A percentile compares a stretch with the other conserved stretches of the same genome.
Evolutionary conservation across 2,329 filamentous ascomycete genomes (phyloP).

Genomic region (Hysterium pulicare): DNA sequence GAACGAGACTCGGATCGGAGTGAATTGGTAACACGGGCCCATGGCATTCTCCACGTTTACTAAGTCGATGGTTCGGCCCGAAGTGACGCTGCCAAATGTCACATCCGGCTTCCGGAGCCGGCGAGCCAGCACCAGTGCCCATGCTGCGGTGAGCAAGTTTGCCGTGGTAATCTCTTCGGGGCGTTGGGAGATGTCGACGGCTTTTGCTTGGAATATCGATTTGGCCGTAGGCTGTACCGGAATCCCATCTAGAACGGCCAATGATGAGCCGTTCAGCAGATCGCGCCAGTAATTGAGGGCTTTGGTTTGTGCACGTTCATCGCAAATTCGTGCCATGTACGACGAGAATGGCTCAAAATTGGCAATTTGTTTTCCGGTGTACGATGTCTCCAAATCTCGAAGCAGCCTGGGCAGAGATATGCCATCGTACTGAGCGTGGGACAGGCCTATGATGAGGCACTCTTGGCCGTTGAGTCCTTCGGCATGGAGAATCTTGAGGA

Average conservation of each 20-base stretch:
- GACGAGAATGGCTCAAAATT: slow-evolving; percentile 43
- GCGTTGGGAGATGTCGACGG: slow-evolving; percentile 40
- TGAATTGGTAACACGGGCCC: slow-evolving; percentile 66
- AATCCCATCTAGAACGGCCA: slow-evolving; percentile 37
- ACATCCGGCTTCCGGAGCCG: slow-evolving; percentile 54
- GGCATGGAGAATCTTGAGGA: slow-evolving; percentile 49
- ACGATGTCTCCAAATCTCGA: slow-evolving; percentile 57
- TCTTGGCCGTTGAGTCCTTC: slow-evolving; percentile 43
- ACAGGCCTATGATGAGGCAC: slow-evolving; percentile 59
- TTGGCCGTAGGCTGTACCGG: slow-evolving; percentile 27
- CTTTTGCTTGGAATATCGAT: slow-evolving; percentile 25
- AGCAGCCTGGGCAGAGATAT: slow-evolving; percentile 63
- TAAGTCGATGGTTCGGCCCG: slow-evolving; percentile 59
- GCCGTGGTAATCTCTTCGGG: slow-evolving; percentile 59
- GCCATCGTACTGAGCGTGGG: slow-evolving; percentile 68
- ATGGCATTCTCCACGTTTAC: slow-evolving; percentile 55
- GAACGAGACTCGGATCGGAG: slow-evolving; percentile 61
- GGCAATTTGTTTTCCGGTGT: slow-evolving; percentile 33
- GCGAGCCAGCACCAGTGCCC: slow-evolving; percentile 61
- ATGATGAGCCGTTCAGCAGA: slow-evolving; percentile 54
- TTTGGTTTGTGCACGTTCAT: slow-evolving; percentile 39
- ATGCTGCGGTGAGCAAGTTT: slow-evolving; percentile 64
- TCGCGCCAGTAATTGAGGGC: slow-evolving; percentile 59
- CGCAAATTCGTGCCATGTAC: slow-evolving; percentile 44
- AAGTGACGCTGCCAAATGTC: slow-evolving; percentile 64